phyloP scores from a whole-genome alignment of 2,329 filamentous ascomycete species.

The Dichotomopilus funicola region DNA sequence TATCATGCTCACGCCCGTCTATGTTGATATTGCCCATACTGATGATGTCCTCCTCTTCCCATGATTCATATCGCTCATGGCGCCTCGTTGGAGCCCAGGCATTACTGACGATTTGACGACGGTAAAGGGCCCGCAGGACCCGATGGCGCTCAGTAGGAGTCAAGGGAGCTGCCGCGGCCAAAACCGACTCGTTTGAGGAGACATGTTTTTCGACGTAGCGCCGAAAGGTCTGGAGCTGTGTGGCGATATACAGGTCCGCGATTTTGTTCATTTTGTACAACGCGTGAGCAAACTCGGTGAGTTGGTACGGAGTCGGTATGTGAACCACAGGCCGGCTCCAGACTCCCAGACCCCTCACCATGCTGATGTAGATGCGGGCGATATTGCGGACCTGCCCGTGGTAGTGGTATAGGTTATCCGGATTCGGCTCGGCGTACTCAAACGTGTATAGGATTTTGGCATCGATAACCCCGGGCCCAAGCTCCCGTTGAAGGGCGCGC shows the following conservation, averaged over 20 bases:
- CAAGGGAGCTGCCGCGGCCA: neutral
- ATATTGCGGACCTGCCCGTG: neutral
- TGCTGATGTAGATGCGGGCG: neutral
- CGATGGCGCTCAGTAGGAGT: conserved; percentile 9
- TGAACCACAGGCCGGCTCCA: no score
- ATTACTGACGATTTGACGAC: conserved; percentile 9
- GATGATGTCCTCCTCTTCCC: neutral
- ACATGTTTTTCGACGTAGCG: neutral
- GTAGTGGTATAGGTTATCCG: neutral
- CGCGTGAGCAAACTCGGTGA: neutral
- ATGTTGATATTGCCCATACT: neutral
- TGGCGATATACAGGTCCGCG: neutral
- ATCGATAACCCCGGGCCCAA: neutral
- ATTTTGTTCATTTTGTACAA: conserved; percentile 7
- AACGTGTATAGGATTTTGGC: conserved; percentile 5
- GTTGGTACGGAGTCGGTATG: no score
- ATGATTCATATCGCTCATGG: neutral
- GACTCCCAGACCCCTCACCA: neutral
- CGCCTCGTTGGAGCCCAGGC: conserved; percentile 5
- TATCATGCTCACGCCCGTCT: neutral
- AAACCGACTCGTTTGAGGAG: neutral
- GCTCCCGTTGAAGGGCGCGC: conserved; percentile 3
- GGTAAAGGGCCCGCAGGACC: conserved; percentile 8
- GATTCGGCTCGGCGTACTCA: neutral
- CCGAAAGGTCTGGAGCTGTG: neutral